These are phyloP conservation scores for Conringia planisiliqua DNA, from an alignment of 345 rosid species.

Conservation along the genomic window DNA sequence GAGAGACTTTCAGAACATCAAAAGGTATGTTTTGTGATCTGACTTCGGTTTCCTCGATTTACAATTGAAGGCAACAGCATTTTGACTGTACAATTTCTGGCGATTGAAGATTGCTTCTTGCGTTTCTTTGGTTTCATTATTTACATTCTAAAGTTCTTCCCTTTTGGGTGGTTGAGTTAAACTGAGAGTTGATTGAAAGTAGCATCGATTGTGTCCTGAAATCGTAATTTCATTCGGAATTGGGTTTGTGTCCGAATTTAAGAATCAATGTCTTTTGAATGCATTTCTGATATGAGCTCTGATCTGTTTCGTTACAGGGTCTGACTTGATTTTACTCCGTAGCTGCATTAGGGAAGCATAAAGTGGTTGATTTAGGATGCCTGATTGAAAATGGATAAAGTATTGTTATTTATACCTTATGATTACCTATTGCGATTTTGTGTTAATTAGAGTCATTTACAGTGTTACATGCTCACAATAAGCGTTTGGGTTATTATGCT, in stretches of 20 bases:
- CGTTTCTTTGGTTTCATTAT: background rate
- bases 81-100: background rate
- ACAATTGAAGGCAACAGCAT: slow-evolving; percentile 1
- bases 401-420: too few relatives aligned
- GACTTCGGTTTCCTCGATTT: slow-evolving; percentile 13
- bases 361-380: too few relatives aligned
- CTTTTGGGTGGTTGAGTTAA: background rate
- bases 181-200: background rate
- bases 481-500: too few relatives aligned
- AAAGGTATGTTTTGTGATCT: slow-evolving; percentile 12
- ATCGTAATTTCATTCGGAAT: background rate
- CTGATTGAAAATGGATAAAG: too few relatives aligned
- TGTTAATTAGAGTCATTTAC: too few relatives aligned
- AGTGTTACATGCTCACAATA: too few relatives aligned
- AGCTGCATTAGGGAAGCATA: background rate
- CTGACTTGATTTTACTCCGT: background rate
- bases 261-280: background rate
- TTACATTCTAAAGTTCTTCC: background rate
- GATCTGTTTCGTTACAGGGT: background rate
- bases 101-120: slow-evolving; percentile 5
- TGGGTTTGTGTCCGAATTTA: background rate
- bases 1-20: background rate
- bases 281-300: background rate
- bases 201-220: background rate
- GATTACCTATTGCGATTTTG: too few relatives aligned